Percentiles rank a stretch among this genome's conserved stretches.
Evolutionary conservation across 2,329 filamentous ascomycete genomes (phyloP).

Genomic region (Penicillium thymicola): DNA sequence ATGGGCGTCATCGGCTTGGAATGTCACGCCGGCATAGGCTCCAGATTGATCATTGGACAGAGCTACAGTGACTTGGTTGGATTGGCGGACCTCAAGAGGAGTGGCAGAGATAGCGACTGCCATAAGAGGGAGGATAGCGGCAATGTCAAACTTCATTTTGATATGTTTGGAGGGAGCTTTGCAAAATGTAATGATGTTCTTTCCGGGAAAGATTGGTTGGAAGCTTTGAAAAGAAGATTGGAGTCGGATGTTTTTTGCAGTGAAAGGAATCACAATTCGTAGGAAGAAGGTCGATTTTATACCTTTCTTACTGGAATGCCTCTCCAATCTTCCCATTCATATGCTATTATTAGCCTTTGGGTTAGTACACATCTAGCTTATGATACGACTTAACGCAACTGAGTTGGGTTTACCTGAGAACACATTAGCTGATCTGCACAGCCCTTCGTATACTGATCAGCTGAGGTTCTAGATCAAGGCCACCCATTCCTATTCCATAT

Average conservation of each 20-base stretch:
- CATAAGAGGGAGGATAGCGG: constrained; percentile 31
- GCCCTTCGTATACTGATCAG: constrained; percentile 1
- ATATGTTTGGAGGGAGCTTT: background rate
- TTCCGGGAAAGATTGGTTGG: background rate
- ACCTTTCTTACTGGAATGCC: background rate
- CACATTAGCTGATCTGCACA: background rate
- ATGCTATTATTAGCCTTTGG: background rate
- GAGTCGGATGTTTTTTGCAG: background rate
- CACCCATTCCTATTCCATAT: background rate
- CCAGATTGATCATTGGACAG: constrained; percentile 16
- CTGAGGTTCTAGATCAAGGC: background rate
- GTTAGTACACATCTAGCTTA: background rate
- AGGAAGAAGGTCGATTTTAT: background rate
- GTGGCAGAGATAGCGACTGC: constrained; percentile 1
- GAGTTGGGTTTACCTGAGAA: background rate
- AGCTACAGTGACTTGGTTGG: constrained; percentile 3
- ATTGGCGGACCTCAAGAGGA: constrained; percentile 4
- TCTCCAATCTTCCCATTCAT: background rate
- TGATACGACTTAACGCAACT: background rate
- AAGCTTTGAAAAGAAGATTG: background rate
- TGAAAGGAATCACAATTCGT: background rate
- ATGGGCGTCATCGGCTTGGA: constrained; percentile 7
- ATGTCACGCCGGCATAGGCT: constrained; percentile 2
- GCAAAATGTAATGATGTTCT: background rate
- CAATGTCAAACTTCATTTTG: constrained; percentile 6